Base-by-base conservation (phyloP, 2,329 filamentous ascomycete genomes). In the Pseudogymnoascus sp. region DNA sequence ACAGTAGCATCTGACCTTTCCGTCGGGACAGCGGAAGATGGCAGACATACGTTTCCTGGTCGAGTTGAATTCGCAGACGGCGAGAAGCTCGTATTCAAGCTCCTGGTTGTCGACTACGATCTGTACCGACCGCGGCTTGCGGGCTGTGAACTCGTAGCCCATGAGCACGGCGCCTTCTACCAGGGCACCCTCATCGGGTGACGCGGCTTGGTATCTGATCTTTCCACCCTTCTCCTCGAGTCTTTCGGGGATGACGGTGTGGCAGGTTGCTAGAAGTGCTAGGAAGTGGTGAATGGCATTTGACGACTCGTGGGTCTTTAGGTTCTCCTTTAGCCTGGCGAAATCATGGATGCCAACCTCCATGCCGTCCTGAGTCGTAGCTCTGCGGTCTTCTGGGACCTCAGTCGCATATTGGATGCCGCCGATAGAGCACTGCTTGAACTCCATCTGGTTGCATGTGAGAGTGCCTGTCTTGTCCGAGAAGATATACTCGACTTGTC, bases 361-460 rank as follows among this genome's bases (percentile, higher is more conserved):
- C 12, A 85, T 80, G 7, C 88, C 90, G 71, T 96, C 91, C 68
- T 90, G 84, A n/a, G 87, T 80, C 1, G 87, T 89, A 0, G 91
- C 88, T 69, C 90, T 85, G 63, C 91, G 86, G 73, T 99, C 95
- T 75, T 99, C 95, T 0, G 95, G 89, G 1, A 97, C 87, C 46
- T 93, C 91, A 62, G 95, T 92, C 11, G 91, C 89, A 72, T 99
- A 99, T 76, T 96, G 93, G 62, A 97, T 88, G 25, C 95, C 95
- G 25, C 86, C 91, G 72, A 99, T 97, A 0, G 90, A 89, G 71
- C 90, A 96, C 75, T 97, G 92, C 73, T 92, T 92, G 76, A 97
- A 99, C 75, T 97, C 93, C 95, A 99, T 97, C 82, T 91, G 88
- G 73, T 97, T 97, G 77, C 93, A 96, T n/a, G 93, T 97, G 71